Percentiles rank a stretch among this genome's conserved stretches.
These are phyloP conservation scores for Nymphaea thermarum DNA, from an alignment of 164 flowering plant species.

Conservation along the genomic window DNA sequence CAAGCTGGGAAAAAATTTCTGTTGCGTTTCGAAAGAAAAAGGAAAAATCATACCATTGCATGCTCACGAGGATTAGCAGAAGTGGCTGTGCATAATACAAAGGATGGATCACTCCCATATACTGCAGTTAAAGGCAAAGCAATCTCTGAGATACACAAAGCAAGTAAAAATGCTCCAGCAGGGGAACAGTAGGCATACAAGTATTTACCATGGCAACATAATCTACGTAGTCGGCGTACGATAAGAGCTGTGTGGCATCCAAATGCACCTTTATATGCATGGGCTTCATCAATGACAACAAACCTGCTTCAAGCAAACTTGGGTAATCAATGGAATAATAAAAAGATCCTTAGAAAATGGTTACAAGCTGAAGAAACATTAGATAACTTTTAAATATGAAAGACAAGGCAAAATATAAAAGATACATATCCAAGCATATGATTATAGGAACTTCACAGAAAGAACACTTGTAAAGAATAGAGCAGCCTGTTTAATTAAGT, in stretches of 20 bases:
- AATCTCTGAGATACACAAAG: conserved; percentile 1
- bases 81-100: conserved; percentile 87
- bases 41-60: conserved; percentile 47
- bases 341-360: no score
- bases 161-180: neutral
- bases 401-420: neutral
- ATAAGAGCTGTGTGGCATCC: conserved; percentile 90
- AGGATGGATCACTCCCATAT: conserved; percentile 79
- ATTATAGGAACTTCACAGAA: no score
- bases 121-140: conserved; percentile 33
- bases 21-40: no score
- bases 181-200: neutral
- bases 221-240: conserved; percentile 71
- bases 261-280: conserved; percentile 89
- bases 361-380: no score
- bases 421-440: no score
- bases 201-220: conserved; percentile 73
- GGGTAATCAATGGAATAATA: no score
- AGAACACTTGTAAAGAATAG: no score
- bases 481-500: no score
- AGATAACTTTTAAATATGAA: neutral
- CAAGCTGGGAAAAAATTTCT: no score
- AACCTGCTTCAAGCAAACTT: conserved; percentile 24
- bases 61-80: conserved; percentile 86
- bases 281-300: conserved; percentile 91